phyloP scores from a whole-genome alignment of 441 rosid species.

The Hura crepitans region DNA sequence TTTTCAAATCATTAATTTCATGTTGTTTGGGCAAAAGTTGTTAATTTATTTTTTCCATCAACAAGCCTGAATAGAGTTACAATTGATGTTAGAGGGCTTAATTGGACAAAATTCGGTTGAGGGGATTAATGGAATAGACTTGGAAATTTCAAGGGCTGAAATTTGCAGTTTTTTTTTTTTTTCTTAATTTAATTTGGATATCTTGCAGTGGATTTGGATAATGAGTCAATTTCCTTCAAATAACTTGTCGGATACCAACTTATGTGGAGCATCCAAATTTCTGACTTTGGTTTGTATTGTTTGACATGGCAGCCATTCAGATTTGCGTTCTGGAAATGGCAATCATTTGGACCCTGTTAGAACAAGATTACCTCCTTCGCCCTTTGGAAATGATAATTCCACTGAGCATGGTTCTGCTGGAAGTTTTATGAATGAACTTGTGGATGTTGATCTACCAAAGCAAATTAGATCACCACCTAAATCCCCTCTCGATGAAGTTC shows the following conservation, averaged over 20 bases:
- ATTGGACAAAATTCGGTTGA: no score
- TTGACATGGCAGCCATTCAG: slow-evolving; percentile 34
- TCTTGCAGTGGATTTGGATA: neutral
- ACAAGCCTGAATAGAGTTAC: no score
- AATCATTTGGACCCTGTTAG: slow-evolving; percentile 28
- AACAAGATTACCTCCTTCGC: slow-evolving; percentile 32
- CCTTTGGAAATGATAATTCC: slow-evolving; percentile 29
- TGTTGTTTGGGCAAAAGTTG: no score
- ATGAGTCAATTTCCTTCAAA: neutral
- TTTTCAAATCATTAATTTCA: no score
- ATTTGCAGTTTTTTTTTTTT: no score
- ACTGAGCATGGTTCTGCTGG: slow-evolving; percentile 29
- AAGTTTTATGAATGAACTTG: slow-evolving; percentile 28
- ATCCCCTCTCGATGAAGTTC: slow-evolving; percentile 38
- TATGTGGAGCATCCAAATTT: neutral
- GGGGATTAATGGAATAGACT: no score
- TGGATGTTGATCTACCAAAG: slow-evolving; percentile 41
- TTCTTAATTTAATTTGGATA: neutral
- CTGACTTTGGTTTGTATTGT: slow-evolving; percentile 28
- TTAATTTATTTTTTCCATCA: no score
- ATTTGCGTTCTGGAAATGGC: slow-evolving; percentile 25
- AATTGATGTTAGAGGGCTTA: no score
- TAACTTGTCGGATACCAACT: neutral
- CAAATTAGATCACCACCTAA: slow-evolving; percentile 39
- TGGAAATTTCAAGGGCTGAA: no score